phyloP scores from a whole-genome alignment of 106 monocot genomes.

The Acanthochlamys bracteata region DNA sequence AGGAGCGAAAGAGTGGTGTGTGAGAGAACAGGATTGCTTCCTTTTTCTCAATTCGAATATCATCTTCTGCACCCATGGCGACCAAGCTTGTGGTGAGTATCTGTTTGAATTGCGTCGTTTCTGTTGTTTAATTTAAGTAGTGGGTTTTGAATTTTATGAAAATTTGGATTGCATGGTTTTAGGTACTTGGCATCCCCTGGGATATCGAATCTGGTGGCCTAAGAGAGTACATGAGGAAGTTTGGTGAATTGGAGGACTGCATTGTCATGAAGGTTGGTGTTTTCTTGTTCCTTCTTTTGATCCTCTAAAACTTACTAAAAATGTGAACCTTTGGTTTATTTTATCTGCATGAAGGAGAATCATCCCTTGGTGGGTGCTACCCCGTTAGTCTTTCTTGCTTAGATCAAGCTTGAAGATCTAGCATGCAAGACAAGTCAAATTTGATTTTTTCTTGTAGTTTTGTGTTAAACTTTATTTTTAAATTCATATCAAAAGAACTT shows the following conservation, averaged over 20 bases:
- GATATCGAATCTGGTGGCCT: slow-evolving; percentile 36
- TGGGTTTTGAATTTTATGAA: background rate
- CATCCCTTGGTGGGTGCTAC: too few species aligned
- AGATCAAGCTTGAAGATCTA: too few species aligned
- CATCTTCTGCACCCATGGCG: background rate
- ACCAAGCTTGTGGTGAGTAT: slow-evolving; percentile 2
- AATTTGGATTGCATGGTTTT: slow-evolving; percentile 1
- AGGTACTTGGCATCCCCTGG: slow-evolving; percentile 44
- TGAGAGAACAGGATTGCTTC: background rate
- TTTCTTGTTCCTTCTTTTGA: background rate
- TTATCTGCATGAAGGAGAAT: too few species aligned
- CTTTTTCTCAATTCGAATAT: background rate
- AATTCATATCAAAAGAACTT: too few species aligned
- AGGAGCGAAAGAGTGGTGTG: background rate
- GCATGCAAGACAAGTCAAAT: too few species aligned
- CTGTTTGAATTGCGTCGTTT: background rate
- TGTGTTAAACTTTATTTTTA: too few species aligned
- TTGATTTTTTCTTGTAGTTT: too few species aligned
- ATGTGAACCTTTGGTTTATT: too few species aligned
- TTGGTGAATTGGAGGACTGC: slow-evolving; percentile 35
- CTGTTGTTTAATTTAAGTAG: background rate
- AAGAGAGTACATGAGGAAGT: slow-evolving; percentile 38
- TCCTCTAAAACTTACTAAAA: too few species aligned
- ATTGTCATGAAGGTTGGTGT: slow-evolving; percentile 38
- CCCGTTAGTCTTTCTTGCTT: too few species aligned